A percentile compares a stretch with the other conserved stretches of the same genome.
phyloP scores from a whole-genome alignment of 345 rosid species.

The Clarkia xantiana region DNA sequence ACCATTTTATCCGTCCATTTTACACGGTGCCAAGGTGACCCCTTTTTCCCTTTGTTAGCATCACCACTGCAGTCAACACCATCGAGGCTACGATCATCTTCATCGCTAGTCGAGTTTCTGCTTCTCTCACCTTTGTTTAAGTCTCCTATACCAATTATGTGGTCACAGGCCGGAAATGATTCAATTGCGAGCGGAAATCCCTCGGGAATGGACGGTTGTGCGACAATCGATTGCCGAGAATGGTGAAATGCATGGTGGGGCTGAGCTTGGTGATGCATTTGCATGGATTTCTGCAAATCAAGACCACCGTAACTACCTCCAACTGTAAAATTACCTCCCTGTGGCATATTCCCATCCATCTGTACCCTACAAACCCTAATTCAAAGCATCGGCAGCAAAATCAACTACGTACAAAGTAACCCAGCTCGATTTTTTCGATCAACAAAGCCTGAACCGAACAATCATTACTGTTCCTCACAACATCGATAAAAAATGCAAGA shows the following conservation, averaged over 20 bases:
- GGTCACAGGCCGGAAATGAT: constrained; percentile 45
- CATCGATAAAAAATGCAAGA: no score
- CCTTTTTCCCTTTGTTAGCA: constrained; percentile 39
- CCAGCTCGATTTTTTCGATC: no score
- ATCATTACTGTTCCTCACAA: no score
- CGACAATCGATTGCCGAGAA: constrained; percentile 28
- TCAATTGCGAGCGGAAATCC: constrained; percentile 63
- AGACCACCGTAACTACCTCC: constrained; percentile 54
- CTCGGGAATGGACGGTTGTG: constrained; percentile 33
- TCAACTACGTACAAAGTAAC: no score
- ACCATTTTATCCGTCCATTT: constrained; percentile 97
- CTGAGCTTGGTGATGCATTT: constrained; percentile 37
- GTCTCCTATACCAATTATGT: constrained; percentile 24
- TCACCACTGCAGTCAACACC: constrained; percentile 48
- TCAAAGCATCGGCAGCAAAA: no score
- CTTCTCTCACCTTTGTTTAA: constrained; percentile 44
- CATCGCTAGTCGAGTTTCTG: constrained; percentile 55
- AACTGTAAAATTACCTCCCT: constrained; percentile 53
- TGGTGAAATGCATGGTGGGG: constrained; percentile 29
- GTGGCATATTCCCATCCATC: constrained; percentile 64
- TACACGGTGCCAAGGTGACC: constrained; percentile 84
- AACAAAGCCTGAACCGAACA: no score
- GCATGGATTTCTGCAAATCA: constrained; percentile 55
- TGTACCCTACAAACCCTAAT: no score
- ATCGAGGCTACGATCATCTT: constrained; percentile 71